Percentiles rank a stretch among this genome's conserved stretches.
phyloP scores from a whole-genome alignment of 495 filamentous ascomycete species.

The Tuber indicum region DNA sequence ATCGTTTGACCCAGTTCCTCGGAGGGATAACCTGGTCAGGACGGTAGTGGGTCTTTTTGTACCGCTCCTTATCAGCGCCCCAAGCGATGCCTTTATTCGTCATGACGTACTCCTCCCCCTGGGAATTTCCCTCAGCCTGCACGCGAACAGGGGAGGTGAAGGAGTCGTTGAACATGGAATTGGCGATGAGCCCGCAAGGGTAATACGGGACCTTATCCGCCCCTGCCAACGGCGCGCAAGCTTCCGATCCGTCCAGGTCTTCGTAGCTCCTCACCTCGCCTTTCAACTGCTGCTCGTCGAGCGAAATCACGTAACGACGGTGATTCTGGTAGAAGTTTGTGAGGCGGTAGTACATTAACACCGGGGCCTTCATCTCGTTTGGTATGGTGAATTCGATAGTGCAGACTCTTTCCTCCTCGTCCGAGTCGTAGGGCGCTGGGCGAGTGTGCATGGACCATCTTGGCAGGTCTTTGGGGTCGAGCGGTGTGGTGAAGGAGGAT shows the following conservation, averaged over 20 bases:
- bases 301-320: conserved; percentile 85
- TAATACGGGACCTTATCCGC: conserved; percentile 65
- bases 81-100: conserved; percentile 72
- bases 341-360: conserved; percentile 87
- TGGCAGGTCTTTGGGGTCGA: conserved; percentile 38
- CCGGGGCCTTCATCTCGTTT: conserved; percentile 66
- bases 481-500: conserved; percentile 58
- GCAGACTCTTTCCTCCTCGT: conserved; percentile 50
- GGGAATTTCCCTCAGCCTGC: conserved; percentile 43
- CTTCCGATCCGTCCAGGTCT: conserved; percentile 55
- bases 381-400: conserved; percentile 69
- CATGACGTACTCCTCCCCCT: conserved; percentile 58
- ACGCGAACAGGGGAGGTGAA: conserved; percentile 57
- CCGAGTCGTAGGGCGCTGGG: conserved; percentile 5
- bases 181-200: conserved; percentile 92
- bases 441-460: conserved; percentile 22
- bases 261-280: conserved; percentile 58
- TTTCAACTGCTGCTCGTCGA: conserved; percentile 73
- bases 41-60: conserved; percentile 62
- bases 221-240: conserved; percentile 67
- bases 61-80: conserved; percentile 71
- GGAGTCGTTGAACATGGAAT: conserved; percentile 96
- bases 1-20: conserved; percentile 71
- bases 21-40: conserved; percentile 64
- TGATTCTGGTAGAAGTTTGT: conserved; percentile 99